A percentile compares a stretch with the other conserved stretches of the same genome.
Evolutionary conservation across 495 filamentous ascomycete species (phyloP).

Genomic region (Cryomyces antarcticus): DNA sequence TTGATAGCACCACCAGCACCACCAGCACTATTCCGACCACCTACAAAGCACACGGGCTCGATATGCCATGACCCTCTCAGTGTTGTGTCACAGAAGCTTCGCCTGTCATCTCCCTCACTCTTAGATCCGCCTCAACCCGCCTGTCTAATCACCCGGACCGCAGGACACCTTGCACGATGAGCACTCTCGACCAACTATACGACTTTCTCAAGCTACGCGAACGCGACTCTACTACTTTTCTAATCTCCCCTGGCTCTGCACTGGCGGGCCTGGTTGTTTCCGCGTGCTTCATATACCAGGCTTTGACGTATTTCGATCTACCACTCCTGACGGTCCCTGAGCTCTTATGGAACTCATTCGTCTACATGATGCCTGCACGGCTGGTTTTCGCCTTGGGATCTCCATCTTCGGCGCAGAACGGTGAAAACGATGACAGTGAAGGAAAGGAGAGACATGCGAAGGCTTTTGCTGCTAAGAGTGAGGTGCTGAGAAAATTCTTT

Average conservation of each 20-base stretch:
- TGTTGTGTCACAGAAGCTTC: not conserved
- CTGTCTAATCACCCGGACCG: not conserved
- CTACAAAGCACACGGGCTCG: no score
- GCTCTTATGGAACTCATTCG: constrained; percentile 42
- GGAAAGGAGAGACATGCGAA: not conserved
- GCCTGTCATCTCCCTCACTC: not conserved
- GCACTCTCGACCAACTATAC: no score
- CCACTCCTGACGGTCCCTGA: constrained; percentile 11
- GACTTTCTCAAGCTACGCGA: no score
- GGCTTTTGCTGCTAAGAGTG: constrained; percentile 39
- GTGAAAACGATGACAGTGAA: no score
- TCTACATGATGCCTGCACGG: constrained; percentile 26
- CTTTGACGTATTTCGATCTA: constrained; percentile 8
- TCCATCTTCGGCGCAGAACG: no score
- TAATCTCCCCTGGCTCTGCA: not conserved
- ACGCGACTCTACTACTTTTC: not conserved
- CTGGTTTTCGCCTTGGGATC: not conserved
- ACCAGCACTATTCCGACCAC: no score
- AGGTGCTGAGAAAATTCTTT: constrained; percentile 44
- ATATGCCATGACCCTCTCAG: no score
- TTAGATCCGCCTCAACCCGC: not conserved
- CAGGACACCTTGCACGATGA: not conserved
- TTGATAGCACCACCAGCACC: no score
- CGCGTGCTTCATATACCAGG: constrained; percentile 5
- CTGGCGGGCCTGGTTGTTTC: constrained; percentile 1